phyloP scores from a whole-genome alignment of 352 stramenopile species.

The Phytophthora podocarpi region DNA sequence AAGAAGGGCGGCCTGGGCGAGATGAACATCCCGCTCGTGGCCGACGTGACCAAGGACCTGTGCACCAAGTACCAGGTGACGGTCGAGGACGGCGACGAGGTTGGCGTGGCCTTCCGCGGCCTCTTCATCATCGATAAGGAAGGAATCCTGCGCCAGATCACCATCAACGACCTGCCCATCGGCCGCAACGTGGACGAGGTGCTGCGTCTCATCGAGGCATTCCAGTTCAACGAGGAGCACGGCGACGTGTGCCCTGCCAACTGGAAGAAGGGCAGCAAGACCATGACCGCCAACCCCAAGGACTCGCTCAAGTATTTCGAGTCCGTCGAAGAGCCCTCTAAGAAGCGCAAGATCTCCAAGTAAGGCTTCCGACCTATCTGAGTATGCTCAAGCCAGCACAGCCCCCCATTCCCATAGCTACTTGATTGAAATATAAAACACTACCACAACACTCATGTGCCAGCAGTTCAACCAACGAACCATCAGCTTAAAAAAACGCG shows the following conservation, averaged over 20 bases:
- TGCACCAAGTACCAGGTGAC: constrained; percentile 86
- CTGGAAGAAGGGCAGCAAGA: constrained; percentile 91
- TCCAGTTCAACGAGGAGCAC: constrained; percentile 92
- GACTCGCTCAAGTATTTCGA: constrained; percentile 85
- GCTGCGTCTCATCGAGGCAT: constrained; percentile 90
- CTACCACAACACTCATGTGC: no score
- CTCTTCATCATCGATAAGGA: constrained; percentile 93
- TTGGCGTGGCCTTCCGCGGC: constrained; percentile 82
- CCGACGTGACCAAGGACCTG: constrained; percentile 90
- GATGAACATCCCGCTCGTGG: constrained; percentile 92
- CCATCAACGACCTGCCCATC: constrained; percentile 89
- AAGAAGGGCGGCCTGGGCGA: constrained; percentile 90
- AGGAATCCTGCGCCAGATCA: constrained; percentile 83
- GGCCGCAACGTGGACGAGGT: constrained; percentile 92
- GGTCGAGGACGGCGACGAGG: constrained; percentile 63
- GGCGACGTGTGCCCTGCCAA: constrained; percentile 91
- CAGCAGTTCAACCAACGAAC: no score
- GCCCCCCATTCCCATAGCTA: not conserved
- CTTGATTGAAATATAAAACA: no score
- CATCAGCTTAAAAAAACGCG: no score
- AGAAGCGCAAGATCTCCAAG: constrained; percentile 39
- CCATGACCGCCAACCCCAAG: constrained; percentile 85
- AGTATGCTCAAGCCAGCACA: not conserved
- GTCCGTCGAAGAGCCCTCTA: constrained; percentile 32
- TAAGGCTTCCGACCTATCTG: no score